Evolutionary conservation across 345 rosid species (phyloP), one percentile per base, ranked within the genome.

Genomic region (Arabidopsis suecica): DNA sequence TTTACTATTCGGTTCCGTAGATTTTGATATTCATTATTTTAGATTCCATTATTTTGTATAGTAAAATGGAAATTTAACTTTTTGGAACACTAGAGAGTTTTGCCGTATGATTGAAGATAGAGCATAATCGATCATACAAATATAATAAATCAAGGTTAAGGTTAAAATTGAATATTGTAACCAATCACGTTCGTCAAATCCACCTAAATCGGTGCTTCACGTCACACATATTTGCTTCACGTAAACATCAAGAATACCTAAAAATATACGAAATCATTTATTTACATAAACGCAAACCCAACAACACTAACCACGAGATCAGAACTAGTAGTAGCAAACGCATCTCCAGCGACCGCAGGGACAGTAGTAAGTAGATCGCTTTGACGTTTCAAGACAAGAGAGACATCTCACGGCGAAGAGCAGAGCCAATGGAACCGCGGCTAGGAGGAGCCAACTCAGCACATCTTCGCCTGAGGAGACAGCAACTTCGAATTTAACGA

Each of bases 391-490:
- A 13, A 40, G 71, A 44, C 79, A 76, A 33, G 85, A 79, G 62
- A 83, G 65, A 38, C 79, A 81, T 16, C 83, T 77, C 13, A 83
- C 55, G 51, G 83, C 71, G 18, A 83, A 25, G 0, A 83, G 68
- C 12, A 83, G 50, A 5, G 32, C 78, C 48, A 83, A 11, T 9
- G 82, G 73, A 32, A 69, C 71, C 23, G 76, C 72, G 0, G 79
- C 67, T 36, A 87, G 71, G 56, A 87, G 84, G 5, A 84, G 72
- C 86, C 85, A 80, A 25, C 83, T 83, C 61, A 86, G 55, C 41
- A 28, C 5, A 59, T 59, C 62, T 74, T 75, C 88, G 0, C 82
- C 83, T 28, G 42, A 18, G 5, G 79, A 73, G 5, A 78, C 16
- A 16, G 54, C 54, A 2, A 78, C 44, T 36, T 86, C 86, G 32